phyloP scores from a whole-genome alignment of 2,329 filamentous ascomycete species.

The Fusarium newnesense region DNA sequence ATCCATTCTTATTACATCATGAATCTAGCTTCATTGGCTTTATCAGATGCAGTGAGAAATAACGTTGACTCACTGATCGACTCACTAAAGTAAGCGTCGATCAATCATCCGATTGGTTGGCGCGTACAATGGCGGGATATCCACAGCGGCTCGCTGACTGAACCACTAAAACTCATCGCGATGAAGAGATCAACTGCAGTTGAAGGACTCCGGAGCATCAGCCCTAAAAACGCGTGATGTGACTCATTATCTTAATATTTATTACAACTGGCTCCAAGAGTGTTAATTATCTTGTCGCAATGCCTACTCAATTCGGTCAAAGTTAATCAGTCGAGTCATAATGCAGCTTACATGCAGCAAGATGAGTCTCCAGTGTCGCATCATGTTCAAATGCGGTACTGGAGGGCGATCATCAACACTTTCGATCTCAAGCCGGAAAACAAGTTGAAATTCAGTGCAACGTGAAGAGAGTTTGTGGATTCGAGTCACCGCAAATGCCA shows the following conservation, averaged over 20 bases:
- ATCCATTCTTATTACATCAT: neutral
- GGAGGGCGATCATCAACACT: no score
- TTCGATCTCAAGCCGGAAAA: no score
- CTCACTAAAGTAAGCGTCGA: neutral
- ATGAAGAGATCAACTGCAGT: neutral
- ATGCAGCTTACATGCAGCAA: neutral
- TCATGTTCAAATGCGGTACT: no score
- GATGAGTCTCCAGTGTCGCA: no score
- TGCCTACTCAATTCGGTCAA: neutral
- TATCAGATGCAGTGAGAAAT: neutral
- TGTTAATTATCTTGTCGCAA: neutral
- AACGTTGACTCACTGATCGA: neutral
- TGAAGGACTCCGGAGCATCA: neutral
- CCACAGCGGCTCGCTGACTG: neutral
- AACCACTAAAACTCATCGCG: neutral
- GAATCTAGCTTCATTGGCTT: neutral
- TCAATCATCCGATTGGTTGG: neutral
- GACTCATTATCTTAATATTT: no score
- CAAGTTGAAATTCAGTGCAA: no score
- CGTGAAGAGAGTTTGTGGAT: no score
- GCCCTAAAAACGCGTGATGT: accelerated
- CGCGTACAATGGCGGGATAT: no score
- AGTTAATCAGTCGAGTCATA: neutral
- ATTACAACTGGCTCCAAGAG: no score
- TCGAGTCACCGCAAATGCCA: no score